Percentiles rank a stretch among this genome's conserved stretches.
phyloP scores from a whole-genome alignment of 2,329 filamentous ascomycete species.

The Cladophialophora exuberans region DNA sequence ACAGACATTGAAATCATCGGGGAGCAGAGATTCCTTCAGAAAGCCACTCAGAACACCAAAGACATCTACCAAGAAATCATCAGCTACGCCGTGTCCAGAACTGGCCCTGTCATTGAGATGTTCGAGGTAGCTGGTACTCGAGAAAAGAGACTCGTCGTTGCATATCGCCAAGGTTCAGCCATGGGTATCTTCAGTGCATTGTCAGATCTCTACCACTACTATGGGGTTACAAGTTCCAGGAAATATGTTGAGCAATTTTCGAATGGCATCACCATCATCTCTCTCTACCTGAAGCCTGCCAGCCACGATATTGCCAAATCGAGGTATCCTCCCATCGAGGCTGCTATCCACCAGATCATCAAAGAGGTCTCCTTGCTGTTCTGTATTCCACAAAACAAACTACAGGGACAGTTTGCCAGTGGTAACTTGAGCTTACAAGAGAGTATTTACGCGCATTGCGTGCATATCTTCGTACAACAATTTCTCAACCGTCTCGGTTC shows the following conservation, averaged over 20 bases:
- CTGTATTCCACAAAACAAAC: constrained; percentile 96
- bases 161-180: constrained; percentile 90
- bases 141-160: constrained; percentile 92
- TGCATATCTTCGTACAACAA: constrained; percentile 97
- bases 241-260: constrained; percentile 99
- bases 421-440: constrained; percentile 91
- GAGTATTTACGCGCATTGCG: constrained; percentile 94
- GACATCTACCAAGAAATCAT: constrained; percentile 95
- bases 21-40: constrained; percentile 91
- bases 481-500: constrained; percentile 93
- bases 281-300: constrained; percentile 83
- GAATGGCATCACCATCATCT: constrained; percentile 97
- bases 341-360: constrained; percentile 97
- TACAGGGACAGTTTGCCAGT: constrained; percentile 84
- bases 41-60: constrained; percentile 94
- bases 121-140: constrained; percentile 90
- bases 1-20: constrained; percentile 89
- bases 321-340: constrained; percentile 78
- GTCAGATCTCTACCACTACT: constrained; percentile 97
- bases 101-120: constrained; percentile 94
- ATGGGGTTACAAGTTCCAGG: constrained; percentile 90
- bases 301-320: constrained; percentile 58
- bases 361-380: constrained; percentile 97
- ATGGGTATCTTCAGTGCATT: constrained; percentile 92
- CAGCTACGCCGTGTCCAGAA: constrained; percentile 77